Conservation (phyloP, 2,329 filamentous ascomycete species). For the Cladosporium halotolerans region DNA sequence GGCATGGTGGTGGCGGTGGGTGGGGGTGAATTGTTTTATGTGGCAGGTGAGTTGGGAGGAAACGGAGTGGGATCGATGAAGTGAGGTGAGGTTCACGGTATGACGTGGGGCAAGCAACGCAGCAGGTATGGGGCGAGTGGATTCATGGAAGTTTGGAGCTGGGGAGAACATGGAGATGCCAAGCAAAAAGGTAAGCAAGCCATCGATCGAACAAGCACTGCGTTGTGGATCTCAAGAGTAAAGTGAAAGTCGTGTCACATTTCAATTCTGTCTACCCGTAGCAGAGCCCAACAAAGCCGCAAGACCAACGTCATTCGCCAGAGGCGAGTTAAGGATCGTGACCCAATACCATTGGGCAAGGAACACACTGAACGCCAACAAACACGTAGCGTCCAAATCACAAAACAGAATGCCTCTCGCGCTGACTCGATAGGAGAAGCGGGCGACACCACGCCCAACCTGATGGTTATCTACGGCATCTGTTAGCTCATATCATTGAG, state of each 20-base stretch:
- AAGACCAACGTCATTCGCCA: not conserved
- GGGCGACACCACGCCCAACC: slow-evolving; percentile 10
- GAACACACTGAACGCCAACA: not conserved
- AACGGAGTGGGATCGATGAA: too few species aligned
- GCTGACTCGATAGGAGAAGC: not conserved
- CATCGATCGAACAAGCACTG: too few species aligned
- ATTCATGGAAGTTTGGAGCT: not conserved
- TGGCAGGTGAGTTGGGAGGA: too few species aligned
- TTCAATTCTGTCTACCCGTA: too few species aligned
- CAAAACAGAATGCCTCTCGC: not conserved
- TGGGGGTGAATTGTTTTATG: too few species aligned
- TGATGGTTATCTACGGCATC: slow-evolving; percentile 1
- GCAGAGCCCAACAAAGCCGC: too few species aligned
- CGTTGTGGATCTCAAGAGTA: too few species aligned
- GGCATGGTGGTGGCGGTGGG: not conserved
- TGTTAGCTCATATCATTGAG: not conserved
- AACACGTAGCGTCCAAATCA: not conserved
- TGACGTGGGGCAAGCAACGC: too few species aligned
- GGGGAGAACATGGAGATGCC: slow-evolving; percentile 3
- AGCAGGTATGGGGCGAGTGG: not conserved
- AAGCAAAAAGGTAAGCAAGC: not conserved
- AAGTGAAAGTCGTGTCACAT: too few species aligned
- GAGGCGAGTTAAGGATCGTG: not conserved
- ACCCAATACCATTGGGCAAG: too few species aligned
- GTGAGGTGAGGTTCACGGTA: too few species aligned